Percentiles rank a stretch among this genome's conserved stretches.
Conservation (phyloP, 2,329 filamentous ascomycete genomes). For the Ascochyta lentis region DNA sequence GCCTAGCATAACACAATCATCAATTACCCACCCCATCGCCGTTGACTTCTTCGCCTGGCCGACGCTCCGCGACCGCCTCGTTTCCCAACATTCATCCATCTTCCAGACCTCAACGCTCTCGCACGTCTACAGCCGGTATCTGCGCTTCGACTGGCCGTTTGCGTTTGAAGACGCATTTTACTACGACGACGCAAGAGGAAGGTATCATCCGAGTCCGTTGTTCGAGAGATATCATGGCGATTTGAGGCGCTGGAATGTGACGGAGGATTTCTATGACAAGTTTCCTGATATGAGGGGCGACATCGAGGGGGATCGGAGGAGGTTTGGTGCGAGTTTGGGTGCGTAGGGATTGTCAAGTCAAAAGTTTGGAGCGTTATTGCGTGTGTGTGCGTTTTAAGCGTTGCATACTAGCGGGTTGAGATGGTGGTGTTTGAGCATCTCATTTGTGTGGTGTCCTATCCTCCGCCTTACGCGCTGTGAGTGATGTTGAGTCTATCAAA, state of each 20-base stretch:
- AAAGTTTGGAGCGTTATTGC: no score
- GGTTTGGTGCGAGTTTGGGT: conserved; percentile 12
- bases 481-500: no score
- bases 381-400: no score
- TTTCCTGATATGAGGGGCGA: conserved; percentile 41
- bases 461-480: no score
- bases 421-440: no score
- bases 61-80: conserved; percentile 38
- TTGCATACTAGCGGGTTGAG: no score
- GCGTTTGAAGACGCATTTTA: conserved; percentile 43
- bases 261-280: conserved; percentile 32
- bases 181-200: conserved; percentile 23
- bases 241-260: conserved; percentile 36
- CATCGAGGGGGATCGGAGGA: conserved; percentile 39
- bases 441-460: no score
- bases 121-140: conserved; percentile 31
- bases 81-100: conserved; percentile 30
- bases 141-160: conserved; percentile 44
- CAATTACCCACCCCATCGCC: conserved; percentile 36
- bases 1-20: conserved; percentile 30
- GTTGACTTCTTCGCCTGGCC: conserved; percentile 47
- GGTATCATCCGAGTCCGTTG: conserved; percentile 32
- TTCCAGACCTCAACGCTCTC: conserved; percentile 33
- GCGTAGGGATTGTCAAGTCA: conserved; percentile 13
- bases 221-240: conserved; percentile 43